Base-by-base conservation (phyloP, 2,329 filamentous ascomycete species). In the Diaporthe vaccinii region DNA sequence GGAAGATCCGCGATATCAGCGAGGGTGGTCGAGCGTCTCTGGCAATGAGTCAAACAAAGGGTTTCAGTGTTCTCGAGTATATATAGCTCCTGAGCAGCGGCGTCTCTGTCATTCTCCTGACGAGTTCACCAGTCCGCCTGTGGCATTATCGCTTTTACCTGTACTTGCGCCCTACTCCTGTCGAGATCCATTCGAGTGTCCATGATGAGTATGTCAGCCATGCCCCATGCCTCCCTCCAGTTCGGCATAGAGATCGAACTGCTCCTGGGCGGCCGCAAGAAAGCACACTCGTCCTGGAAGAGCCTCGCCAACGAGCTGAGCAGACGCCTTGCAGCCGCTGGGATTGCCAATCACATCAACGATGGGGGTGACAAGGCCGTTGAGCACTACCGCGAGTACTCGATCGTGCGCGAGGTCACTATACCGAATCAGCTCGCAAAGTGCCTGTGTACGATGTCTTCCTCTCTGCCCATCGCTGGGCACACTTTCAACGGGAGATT, bases 191-290 rank as follows among this genome's bases (percentile, higher is more conserved):
- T 25, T 25, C 46, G 36, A 49, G 17, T 31, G 44, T 41, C 31
- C 4, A 36, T 34, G 17, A 73, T 65, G 25, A 62, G 36, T 39
- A n/a, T 62, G 17, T 22, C 49, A 25, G 51, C 15, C 58, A 28
- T 65, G 58, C 6, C 46, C 25, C 28, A 61, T 12, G 58, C 36
- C 31, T 74, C 76, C 3, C 77, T 82, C 51, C 78, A 78, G 44
- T 85, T 85, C 65, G 84, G 84, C 28, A 76, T 85, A 28, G 84
- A 85, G 77, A 79, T 85, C 31, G 84, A 85, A 77, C 78, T 85
- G 4, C 81, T 84, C 8, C 77, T 85, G 4, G 80, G 78, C 15
- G 79, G 81, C 74, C 80, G 79, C 61, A 82, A 82, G 49, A 83
- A 81, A 75, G 75, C 78, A 14, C 79, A 82, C 73, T 80, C 80